Evolutionary conservation across 1,284 basidiomycete genomes (phyloP).

Genomic region (Lignosus rhinocerotis): DNA sequence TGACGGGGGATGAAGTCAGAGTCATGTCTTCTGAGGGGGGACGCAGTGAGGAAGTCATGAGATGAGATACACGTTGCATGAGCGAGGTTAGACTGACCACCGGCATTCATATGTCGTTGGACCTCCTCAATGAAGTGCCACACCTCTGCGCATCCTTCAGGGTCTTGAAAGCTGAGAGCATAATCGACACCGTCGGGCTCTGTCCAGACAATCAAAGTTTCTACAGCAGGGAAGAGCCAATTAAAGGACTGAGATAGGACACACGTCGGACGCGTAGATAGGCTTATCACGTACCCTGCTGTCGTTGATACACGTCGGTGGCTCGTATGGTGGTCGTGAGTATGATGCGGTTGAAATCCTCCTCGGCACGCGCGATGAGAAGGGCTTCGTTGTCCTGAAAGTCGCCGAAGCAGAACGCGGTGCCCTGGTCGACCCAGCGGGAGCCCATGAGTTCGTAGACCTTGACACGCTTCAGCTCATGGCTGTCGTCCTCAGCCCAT

Average conservation of each 20-base stretch:
- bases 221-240: conserved; percentile 41
- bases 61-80: conserved; percentile 10
- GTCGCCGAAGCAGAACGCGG: conserved; percentile 90
- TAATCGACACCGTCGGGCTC: conserved; percentile 94
- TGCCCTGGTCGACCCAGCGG: conserved; percentile 92
- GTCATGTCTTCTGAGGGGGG: conserved; percentile 46
- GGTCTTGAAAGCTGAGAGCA: conserved; percentile 96
- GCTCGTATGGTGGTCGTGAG: conserved; percentile 75
- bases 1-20: conserved; percentile 57
- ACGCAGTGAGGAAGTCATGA: conserved; percentile 4
- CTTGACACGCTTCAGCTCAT: conserved; percentile 46
- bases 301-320: conserved; percentile 88
- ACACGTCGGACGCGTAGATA: conserved; percentile 17
- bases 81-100: conserved; percentile 44
- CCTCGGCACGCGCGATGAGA: conserved; percentile 83
- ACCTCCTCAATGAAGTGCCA: conserved; percentile 98
- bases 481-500: conserved; percentile 38
- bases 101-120: conserved; percentile 77
- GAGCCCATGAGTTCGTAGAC: conserved; percentile 91
- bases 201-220: conserved; percentile 99
- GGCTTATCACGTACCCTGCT: conserved; percentile 70
- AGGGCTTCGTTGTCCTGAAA: conserved; percentile 83
- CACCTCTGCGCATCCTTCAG: conserved; percentile 94
- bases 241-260: not conserved
- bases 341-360: conserved; percentile 68